Base-by-base conservation (phyloP, 495 filamentous ascomycete species). In the Lindgomyces ingoldianus region DNA sequence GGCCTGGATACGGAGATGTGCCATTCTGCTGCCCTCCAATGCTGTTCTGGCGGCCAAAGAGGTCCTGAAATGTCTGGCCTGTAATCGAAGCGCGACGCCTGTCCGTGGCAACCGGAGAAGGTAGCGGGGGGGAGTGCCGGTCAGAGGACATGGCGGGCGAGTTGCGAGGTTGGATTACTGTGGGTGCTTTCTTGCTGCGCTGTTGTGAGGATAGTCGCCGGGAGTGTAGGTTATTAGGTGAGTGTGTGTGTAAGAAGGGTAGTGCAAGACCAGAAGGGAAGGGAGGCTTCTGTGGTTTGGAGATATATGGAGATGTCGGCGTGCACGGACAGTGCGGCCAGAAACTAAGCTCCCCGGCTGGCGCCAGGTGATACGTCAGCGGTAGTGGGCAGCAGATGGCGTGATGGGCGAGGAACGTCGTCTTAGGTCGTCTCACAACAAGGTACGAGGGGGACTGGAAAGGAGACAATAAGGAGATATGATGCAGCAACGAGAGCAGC, bases 41-140 rank as follows among this genome's bases (percentile, higher is more conserved):
- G 52, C 57, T 52, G 56, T 36, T 59, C 36, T 56, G 56, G 46
- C 64, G 57, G 54, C 70, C 65, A 70, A 76, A 76, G 53, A 76
- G 68, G 60, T 75, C 71, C 44, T 73, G 71, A 57, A 77, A 74
- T 18, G 73, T 73, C 56, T 73, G 67, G 29, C 74, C 73, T 11
- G 72, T 69, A 56, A 78, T 67, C 8, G 72, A 74, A 24, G 75
- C 69, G 53, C 75, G 74, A 18, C 64, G 63, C 46, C 67, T 50
- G 26, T 67, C 53, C 18, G 63, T 60, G 56, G 60, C 39, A 24
- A 56, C 42, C 16, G 72, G 62, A 6, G 71, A 62, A n/a, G 64
- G 57, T 45, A 64, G 72, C 4, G 73, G 69, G 2, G 67, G 58
- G 27, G 62, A 60, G 62, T 68, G 59, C 30, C 48, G 30, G 25